Evolutionary conservation across 2,329 filamentous ascomycete species (phyloP), one percentile per base, ranked within the genome.

Genomic region (Apiospora kogelbergensis): DNA sequence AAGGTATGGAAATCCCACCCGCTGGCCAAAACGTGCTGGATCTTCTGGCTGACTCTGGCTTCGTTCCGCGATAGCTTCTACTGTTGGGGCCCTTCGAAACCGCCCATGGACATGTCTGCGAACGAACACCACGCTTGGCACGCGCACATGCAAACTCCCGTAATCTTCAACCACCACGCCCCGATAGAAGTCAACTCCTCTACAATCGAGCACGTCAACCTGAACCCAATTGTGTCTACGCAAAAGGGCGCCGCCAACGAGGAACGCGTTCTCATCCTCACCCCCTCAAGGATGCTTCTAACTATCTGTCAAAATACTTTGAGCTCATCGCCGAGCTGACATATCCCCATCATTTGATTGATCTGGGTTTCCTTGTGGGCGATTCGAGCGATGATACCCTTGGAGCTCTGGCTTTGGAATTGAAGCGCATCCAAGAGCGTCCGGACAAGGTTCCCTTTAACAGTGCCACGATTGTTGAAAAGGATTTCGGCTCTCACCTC

Each of bases 141-240:
- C 74, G 90, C 90, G 69, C 95, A 97, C 78, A 85, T 96, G 72
- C 91, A 95, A 75, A 98, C 96, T 3, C 96, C 96, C 65, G 94
- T 99, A 74, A 89, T 97, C 73, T 98, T 97, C 86, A 99, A 99
- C 84, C 93, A 95, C 81, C 96, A 98, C 81, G 90, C 92, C 72
- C 91, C 96, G 44, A 86, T 98, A 76, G 90, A 93, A 78, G 85
- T 98, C 82, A 96, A 97, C 80, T 89, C 91, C 70, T 89, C 88
- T 68, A 90, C 90, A 67, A 97, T 99, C 81, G 81, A 91, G 73
- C 89, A 91, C 72, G 84, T 98, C 77, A 87, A 98, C 80, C 89
- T 99, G 70, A 98, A 99, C 80, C 86, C 88, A 7, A 90, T 98
- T 81, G 87, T 86, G 74, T 97, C 95, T 1, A 97, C 94, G 13